These are phyloP conservation scores for Orbilia brochopaga DNA, from an alignment of 2,329 filamentous ascomycete genomes.

Conservation along the genomic window DNA sequence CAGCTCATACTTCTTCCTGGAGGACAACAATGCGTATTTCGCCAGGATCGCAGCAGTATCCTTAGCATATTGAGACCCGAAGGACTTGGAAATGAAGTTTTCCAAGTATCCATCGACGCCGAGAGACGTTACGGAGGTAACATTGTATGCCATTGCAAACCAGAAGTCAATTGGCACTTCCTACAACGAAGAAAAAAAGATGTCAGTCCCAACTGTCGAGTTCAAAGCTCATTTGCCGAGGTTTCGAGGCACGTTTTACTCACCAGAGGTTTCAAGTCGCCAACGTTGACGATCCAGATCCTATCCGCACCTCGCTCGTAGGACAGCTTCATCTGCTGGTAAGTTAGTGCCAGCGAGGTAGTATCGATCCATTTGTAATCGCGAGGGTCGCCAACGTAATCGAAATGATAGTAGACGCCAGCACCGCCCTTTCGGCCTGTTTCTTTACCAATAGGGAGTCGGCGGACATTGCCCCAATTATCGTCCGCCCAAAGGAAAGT, in stretches of 20 bases:
- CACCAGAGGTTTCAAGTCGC: slow-evolving; percentile 68
- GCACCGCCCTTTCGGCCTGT: slow-evolving; percentile 67
- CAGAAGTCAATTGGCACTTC: slow-evolving; percentile 72
- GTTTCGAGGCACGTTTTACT: too few species aligned
- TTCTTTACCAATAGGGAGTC: slow-evolving; percentile 68
- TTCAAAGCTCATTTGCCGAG: not conserved
- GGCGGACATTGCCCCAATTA: slow-evolving; percentile 71
- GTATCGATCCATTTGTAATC: slow-evolving; percentile 72
- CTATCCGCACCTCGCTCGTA: slow-evolving; percentile 66
- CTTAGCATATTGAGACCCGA: slow-evolving; percentile 62
- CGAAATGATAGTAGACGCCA: slow-evolving; percentile 70
- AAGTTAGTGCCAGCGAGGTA: slow-evolving; percentile 69
- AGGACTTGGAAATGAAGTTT: slow-evolving; percentile 66
- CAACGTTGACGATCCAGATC: slow-evolving; percentile 73
- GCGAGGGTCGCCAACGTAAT: slow-evolving; percentile 68
- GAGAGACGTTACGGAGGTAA: slow-evolving; percentile 58
- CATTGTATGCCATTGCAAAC: slow-evolving; percentile 72
- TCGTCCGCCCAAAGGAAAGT: slow-evolving; percentile 74
- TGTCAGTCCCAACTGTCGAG: not conserved
- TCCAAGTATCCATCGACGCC: slow-evolving; percentile 66
- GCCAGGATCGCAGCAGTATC: slow-evolving; percentile 64
- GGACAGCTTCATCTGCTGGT: slow-evolving; percentile 70
- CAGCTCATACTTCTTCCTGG: slow-evolving; percentile 68
- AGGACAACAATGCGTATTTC: slow-evolving; percentile 66
- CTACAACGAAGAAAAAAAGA: not conserved